phyloP scores from a whole-genome alignment of 169 alveolate species.

The Plasmodium relictum region DNA sequence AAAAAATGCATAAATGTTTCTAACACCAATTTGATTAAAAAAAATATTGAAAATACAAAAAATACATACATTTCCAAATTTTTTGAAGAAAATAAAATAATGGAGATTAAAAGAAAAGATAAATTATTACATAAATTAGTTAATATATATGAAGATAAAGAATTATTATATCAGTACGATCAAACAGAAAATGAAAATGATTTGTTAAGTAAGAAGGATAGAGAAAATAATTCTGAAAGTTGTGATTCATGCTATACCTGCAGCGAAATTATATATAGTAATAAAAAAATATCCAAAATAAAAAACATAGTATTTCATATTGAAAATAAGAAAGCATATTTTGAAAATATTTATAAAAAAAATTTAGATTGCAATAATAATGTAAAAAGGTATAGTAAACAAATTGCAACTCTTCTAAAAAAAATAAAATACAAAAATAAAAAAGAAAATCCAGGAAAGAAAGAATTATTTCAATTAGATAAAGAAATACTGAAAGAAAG shows the following conservation, averaged over 20 bases:
- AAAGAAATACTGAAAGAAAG: slow-evolving; percentile 27
- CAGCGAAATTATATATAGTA: background rate
- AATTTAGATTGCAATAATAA: background rate
- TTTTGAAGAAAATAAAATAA: slow-evolving; percentile 56
- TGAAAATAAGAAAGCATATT: background rate
- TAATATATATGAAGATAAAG: slow-evolving; percentile 17
- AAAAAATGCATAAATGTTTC: slow-evolving; percentile 72
- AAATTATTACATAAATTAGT: slow-evolving; percentile 27
- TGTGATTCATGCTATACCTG: background rate
- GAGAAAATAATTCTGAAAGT: background rate
- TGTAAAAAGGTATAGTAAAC: background rate
- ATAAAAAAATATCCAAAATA: background rate
- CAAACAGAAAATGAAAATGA: background rate
- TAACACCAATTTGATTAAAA: slow-evolving; percentile 46
- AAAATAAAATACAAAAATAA: background rate
- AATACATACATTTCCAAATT: slow-evolving; percentile 62
- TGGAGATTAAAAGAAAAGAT: slow-evolving; percentile 41
- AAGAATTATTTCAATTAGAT: slow-evolving; percentile 42
- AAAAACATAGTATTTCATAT: background rate
- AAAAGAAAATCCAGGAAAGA: background rate
- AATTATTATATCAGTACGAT: background rate
- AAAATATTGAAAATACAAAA: slow-evolving; percentile 67
- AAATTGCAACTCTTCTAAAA: background rate
- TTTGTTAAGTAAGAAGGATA: too few species aligned
- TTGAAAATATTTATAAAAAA: background rate